Percentiles rank a stretch among this genome's conserved stretches.
Conservation (phyloP, 2,329 filamentous ascomycete species). For the Exophiala mesophila region DNA sequence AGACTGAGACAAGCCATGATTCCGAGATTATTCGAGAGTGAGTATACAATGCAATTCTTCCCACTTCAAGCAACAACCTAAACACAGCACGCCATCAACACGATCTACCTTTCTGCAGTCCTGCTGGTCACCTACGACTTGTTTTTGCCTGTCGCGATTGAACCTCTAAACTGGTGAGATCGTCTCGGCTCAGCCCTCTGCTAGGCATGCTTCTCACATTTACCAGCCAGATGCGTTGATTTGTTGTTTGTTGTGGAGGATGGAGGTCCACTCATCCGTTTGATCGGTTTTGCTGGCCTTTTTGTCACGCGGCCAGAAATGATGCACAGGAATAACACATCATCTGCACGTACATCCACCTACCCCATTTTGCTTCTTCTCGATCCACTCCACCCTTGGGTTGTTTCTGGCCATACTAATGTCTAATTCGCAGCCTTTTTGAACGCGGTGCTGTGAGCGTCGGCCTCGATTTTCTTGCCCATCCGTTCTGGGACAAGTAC, state of each 20-base stretch:
- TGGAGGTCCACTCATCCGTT: not conserved
- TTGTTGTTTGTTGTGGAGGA: conserved; percentile 25
- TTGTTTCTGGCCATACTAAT: conserved; percentile 36
- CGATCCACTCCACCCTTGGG: conserved; percentile 31
- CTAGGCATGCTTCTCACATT: conserved; percentile 48
- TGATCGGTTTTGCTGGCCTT: not conserved
- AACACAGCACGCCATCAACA: conserved; percentile 38
- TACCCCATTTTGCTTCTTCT: conserved; percentile 43
- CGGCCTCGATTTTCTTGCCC: conserved; percentile 86
- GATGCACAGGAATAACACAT: conserved; percentile 16
- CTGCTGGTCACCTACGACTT: not conserved
- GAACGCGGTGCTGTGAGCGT: conserved; percentile 81
- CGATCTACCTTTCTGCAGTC: conserved; percentile 15
- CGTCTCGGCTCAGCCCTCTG: conserved; percentile 42
- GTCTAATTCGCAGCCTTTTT: conserved; percentile 63
- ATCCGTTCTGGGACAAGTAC: conserved; percentile 99
- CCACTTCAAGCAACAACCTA: conserved; percentile 54
- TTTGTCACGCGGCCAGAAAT: not conserved
- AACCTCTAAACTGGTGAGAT: conserved; percentile 56
- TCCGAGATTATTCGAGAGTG: conserved; percentile 98
- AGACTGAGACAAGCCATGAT: conserved; percentile 94
- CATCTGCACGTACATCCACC: conserved; percentile 23
- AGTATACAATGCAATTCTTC: conserved; percentile 68
- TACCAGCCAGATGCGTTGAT: conserved; percentile 46
- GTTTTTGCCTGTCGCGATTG: not conserved